Conservation (phyloP, 495 filamentous ascomycete species). For the Aspergillus sclerotioniger region DNA sequence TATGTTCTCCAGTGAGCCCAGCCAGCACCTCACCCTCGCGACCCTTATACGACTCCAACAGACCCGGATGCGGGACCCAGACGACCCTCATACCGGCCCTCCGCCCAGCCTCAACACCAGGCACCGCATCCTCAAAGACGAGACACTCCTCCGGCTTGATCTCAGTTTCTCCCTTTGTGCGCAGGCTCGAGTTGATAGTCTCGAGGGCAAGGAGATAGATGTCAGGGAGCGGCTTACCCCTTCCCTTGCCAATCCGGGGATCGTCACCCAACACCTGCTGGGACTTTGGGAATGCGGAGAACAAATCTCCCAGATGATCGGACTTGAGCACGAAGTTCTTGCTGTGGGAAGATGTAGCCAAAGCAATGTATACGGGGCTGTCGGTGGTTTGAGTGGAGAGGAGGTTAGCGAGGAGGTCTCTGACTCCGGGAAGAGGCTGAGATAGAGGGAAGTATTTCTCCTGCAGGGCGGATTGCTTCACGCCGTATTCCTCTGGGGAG, state of each 20-base stretch:
- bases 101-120: conserved; percentile 86
- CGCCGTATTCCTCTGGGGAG: conserved; percentile 57
- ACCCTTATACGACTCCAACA: conserved; percentile 72
- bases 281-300: conserved; percentile 64
- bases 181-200: conserved; percentile 73
- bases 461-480: conserved; percentile 61
- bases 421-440: conserved; percentile 76
- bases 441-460: conserved; percentile 66
- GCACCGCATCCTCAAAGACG: conserved; percentile 94
- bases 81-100: conserved; percentile 93
- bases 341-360: conserved; percentile 76
- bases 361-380: conserved; percentile 69
- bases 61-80: conserved; percentile 84
- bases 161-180: conserved; percentile 57
- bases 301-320: conserved; percentile 66
- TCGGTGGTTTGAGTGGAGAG: conserved; percentile 39
- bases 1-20: conserved; percentile 69
- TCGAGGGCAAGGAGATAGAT: conserved; percentile 88
- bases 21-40: conserved; percentile 82
- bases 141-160: conserved; percentile 85
- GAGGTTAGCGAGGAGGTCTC: conserved; percentile 58
- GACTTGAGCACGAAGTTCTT: conserved; percentile 81
- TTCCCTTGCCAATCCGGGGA: conserved; percentile 67
- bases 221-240: conserved; percentile 91
- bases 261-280: conserved; percentile 86